These are phyloP conservation scores for Linum lewisii DNA, from an alignment of 345 rosid genomes.

Conservation along the genomic window DNA sequence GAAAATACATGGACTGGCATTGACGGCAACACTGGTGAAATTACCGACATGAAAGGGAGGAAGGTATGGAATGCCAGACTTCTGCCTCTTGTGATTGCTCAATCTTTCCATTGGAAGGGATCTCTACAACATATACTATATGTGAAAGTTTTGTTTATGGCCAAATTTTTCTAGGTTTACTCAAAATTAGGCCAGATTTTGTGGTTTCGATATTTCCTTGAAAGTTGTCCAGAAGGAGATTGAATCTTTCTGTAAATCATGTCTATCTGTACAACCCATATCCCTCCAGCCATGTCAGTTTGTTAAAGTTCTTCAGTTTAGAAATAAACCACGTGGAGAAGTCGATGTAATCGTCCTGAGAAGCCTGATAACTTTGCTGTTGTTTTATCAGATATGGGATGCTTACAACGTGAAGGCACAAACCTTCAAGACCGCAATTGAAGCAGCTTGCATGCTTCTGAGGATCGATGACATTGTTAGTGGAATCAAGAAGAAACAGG, in stretches of 20 bases:
- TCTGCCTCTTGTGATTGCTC: not conserved
- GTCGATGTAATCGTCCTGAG: too few species aligned
- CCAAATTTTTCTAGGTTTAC: too few species aligned
- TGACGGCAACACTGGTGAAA: conserved; percentile 83
- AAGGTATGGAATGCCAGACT: conserved; percentile 37
- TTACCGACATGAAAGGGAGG: conserved; percentile 80
- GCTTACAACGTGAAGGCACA: conserved; percentile 92
- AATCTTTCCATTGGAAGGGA: too few species aligned
- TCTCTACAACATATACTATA: too few species aligned
- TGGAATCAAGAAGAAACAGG: conserved; percentile 91
- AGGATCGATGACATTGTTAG: conserved; percentile 95
- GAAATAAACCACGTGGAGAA: too few species aligned
- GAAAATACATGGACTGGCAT: conserved; percentile 96
- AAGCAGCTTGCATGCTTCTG: conserved; percentile 88
- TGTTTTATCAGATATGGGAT: conserved; percentile 71
- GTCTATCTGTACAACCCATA: too few species aligned
- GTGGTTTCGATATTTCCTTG: too few species aligned
- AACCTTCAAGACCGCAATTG: conserved; percentile 94
- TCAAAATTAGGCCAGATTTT: not conserved
- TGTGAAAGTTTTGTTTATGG: too few species aligned
- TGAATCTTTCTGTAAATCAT: not conserved
- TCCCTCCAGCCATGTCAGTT: too few species aligned
- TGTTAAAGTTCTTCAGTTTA: too few species aligned
- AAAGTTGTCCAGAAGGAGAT: not conserved
- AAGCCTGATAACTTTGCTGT: not conserved